A percentile compares a stretch with the other conserved stretches of the same genome.
phyloP scores from a whole-genome alignment of 306 rosid genomes.

The Pueraria montana region DNA sequence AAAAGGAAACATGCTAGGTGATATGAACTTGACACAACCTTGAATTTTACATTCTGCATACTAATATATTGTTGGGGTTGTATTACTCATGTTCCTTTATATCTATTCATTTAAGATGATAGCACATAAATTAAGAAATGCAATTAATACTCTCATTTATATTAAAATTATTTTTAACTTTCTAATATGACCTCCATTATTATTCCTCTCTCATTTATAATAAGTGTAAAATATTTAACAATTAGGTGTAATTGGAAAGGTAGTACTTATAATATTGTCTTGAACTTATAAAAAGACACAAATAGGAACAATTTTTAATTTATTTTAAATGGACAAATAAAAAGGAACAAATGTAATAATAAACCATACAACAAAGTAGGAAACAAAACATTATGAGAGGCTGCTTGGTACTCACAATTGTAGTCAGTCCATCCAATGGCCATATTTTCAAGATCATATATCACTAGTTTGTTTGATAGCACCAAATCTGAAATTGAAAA shows the following conservation, averaged over 20 bases:
- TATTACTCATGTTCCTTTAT: too few species aligned
- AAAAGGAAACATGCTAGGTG: conserved; percentile 26
- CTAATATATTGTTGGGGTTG: too few species aligned
- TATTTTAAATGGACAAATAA: background rate
- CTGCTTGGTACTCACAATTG: conserved; percentile 72
- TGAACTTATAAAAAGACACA: background rate
- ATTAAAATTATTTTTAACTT: background rate
- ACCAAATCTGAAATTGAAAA: conserved; percentile 74
- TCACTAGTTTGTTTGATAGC: conserved; percentile 77
- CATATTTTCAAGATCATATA: conserved; percentile 80
- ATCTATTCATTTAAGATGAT: too few species aligned
- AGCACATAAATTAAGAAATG: too few species aligned
- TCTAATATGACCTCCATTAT: background rate
- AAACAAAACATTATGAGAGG: conserved; percentile 35
- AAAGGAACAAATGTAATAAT: background rate
- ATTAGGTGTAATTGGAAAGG: background rate
- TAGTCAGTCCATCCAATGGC: conserved; percentile 78
- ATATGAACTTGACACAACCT: conserved; percentile 11
- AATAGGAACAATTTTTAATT: background rate
- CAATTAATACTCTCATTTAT: too few species aligned
- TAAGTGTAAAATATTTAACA: background rate
- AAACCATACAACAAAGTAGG: conserved; percentile 29
- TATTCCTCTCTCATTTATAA: background rate
- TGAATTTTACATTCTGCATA: too few species aligned
- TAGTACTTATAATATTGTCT: background rate